A percentile compares a stretch with the other conserved stretches of the same genome.
These are phyloP conservation scores for Helicocarpus griseus DNA, from an alignment of 2,329 filamentous ascomycete genomes.

Conservation along the genomic window DNA sequence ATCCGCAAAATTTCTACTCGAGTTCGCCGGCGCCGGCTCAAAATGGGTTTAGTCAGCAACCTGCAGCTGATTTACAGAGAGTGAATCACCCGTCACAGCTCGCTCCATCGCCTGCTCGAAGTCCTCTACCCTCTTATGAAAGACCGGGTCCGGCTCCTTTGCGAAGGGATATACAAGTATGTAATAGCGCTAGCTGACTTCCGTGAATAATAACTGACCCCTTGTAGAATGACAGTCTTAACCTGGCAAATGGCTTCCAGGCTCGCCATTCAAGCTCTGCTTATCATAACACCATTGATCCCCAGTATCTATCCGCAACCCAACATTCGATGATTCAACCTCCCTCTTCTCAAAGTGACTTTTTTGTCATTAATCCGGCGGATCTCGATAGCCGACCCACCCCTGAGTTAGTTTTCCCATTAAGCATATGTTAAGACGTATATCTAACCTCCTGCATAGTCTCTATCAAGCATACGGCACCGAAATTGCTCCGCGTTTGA, in stretches of 20 bases:
- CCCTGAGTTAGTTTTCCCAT: not conserved
- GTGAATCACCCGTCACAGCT: conserved; percentile 2
- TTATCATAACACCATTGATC: conserved; percentile 31
- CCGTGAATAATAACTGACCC: not conserved
- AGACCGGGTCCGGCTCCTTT: not conserved
- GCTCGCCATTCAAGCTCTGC: conserved; percentile 14
- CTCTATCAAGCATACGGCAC: not conserved
- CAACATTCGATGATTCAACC: conserved; percentile 14
- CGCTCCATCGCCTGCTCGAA: not conserved
- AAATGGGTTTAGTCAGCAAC: conserved; percentile 3
- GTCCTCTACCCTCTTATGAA: conserved; percentile 4
- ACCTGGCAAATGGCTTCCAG: conserved; percentile 23
- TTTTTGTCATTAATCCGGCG: conserved; percentile 13
- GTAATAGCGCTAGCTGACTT: not conserved
- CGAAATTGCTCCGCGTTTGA: not conserved
- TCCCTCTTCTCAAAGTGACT: conserved; percentile 6
- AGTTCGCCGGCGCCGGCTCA: conserved; percentile 3
- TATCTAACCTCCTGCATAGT: not conserved
- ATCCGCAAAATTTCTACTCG: conserved; percentile 23
- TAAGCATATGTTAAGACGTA: not conserved
- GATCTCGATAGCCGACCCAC: conserved; percentile 9
- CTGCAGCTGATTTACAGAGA: conserved; percentile 8
- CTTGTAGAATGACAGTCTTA: conserved; percentile 18
- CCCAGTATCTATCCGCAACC: conserved; percentile 26
- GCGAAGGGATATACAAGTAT: conserved; percentile 6